Conservation (phyloP, 2,329 filamentous ascomycete genomes). For the Aspergillus fumigatus region DNA sequence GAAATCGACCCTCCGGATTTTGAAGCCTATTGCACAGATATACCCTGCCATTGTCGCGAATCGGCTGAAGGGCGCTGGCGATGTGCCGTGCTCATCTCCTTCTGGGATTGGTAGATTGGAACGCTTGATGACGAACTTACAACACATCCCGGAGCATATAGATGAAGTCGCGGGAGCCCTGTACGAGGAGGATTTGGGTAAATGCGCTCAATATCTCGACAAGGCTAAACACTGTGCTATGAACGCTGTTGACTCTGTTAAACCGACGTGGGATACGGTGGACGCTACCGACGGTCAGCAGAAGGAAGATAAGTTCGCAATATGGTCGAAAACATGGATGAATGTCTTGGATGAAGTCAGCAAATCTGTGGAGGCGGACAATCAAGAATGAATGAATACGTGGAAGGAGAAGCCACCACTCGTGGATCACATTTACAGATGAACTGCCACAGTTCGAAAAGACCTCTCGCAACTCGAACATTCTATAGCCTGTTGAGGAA, state of each 20-base stretch:
- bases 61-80: slow-evolving; percentile 33
- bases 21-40: slow-evolving; percentile 41
- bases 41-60: slow-evolving; percentile 42
- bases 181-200: slow-evolving; percentile 38
- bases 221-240: slow-evolving; percentile 47
- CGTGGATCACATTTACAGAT: too few species aligned
- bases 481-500: neutral
- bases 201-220: slow-evolving; percentile 28
- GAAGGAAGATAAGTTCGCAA: slow-evolving; percentile 70
- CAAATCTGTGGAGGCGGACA: slow-evolving; percentile 21
- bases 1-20: slow-evolving; percentile 37
- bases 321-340: slow-evolving; percentile 63
- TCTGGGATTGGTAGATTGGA: slow-evolving; percentile 30
- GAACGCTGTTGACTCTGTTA: slow-evolving; percentile 65
- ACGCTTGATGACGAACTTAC: slow-evolving; percentile 28
- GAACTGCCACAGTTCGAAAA: too few species aligned
- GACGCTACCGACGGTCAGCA: slow-evolving; percentile 50
- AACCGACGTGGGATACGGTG: slow-evolving; percentile 67
- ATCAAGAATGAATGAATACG: neutral
- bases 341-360: slow-evolving; percentile 41
- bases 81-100: slow-evolving; percentile 13
- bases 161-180: slow-evolving; percentile 45
- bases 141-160: slow-evolving; percentile 37
- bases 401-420: neutral
- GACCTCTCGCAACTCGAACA: neutral